Percentiles rank a stretch among this genome's conserved stretches.
These are phyloP conservation scores for Phlebiopsis flavidoalba DNA, from an alignment of 768 basidiomycete species.

Conservation along the genomic window DNA sequence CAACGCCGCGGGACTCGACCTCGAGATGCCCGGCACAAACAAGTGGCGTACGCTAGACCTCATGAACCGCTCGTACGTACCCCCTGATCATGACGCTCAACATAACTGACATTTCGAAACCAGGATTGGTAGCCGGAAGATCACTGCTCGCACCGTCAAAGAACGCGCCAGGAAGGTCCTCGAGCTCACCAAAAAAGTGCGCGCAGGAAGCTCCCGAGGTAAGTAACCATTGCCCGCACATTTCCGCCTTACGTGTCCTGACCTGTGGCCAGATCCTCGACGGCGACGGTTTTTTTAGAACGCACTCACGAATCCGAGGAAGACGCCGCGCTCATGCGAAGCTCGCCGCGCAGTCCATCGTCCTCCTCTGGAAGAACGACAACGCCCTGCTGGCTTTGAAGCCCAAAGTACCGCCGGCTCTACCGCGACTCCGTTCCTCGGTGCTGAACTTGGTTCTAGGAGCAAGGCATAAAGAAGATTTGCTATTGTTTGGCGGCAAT, in stretches of 20 bases:
- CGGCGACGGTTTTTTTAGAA: slow-evolving; percentile 66
- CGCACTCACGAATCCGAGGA: slow-evolving; percentile 55
- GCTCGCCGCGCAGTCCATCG: slow-evolving; percentile 68
- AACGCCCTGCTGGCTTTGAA: slow-evolving; percentile 48
- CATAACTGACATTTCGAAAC: too few species aligned
- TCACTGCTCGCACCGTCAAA: slow-evolving; percentile 60
- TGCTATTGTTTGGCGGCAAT: slow-evolving; percentile 72
- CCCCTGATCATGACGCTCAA: neutral
- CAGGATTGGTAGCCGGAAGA: slow-evolving; percentile 50
- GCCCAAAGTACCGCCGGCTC: slow-evolving; percentile 20
- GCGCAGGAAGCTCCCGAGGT: slow-evolving; percentile 65
- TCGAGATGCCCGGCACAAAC: slow-evolving; percentile 76
- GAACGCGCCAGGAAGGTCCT: slow-evolving; percentile 63
- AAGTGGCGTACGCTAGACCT: slow-evolving; percentile 73
- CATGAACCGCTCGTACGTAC: slow-evolving; percentile 44
- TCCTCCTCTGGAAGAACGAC: slow-evolving; percentile 73
- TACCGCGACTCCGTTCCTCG: neutral
- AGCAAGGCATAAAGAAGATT: slow-evolving; percentile 52
- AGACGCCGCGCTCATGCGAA: slow-evolving; percentile 58
- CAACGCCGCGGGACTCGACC: slow-evolving; percentile 70
- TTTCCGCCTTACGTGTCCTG: neutral
- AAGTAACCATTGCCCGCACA: neutral
- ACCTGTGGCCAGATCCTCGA: slow-evolving; percentile 47
- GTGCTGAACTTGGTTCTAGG: slow-evolving; percentile 3
- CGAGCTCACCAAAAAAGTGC: slow-evolving; percentile 64